Conservation (phyloP, 2,329 filamentous ascomycete genomes). For the Gremmenia infestans region DNA sequence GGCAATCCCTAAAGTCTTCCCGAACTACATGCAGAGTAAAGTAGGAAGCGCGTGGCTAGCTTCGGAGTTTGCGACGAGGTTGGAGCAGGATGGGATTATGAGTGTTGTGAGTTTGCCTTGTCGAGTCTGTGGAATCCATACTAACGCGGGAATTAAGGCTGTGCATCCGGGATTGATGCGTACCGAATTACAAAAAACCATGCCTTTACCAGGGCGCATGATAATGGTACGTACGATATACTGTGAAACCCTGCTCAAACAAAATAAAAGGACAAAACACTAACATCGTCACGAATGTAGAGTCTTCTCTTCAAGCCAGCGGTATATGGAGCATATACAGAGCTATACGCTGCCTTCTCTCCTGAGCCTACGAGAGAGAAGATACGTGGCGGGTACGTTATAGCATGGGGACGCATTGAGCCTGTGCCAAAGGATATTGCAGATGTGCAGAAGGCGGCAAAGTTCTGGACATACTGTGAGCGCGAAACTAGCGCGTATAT, state of each 20-base stretch:
- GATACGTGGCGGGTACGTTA: slow-evolving; percentile 35
- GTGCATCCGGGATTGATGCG: slow-evolving; percentile 39
- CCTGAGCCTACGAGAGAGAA: slow-evolving; percentile 26
- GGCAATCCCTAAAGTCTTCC: slow-evolving; percentile 16
- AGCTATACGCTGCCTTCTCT: slow-evolving; percentile 34
- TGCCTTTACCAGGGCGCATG: slow-evolving; percentile 2
- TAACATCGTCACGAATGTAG: slow-evolving; percentile 1
- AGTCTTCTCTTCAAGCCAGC: slow-evolving; percentile 25
- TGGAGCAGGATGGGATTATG: slow-evolving; percentile 31
- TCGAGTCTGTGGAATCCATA: neutral
- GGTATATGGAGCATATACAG: slow-evolving; percentile 34
- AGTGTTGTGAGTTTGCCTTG: slow-evolving; percentile 26
- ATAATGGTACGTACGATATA: slow-evolving; percentile 16
- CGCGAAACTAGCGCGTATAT: slow-evolving; percentile 20
- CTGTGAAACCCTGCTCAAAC: neutral
- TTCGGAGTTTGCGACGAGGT: slow-evolving; percentile 26
- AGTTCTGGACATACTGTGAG: slow-evolving; percentile 35
- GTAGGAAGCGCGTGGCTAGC: slow-evolving; percentile 30
- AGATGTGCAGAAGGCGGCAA: slow-evolving; percentile 26
- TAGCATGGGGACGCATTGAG: slow-evolving; percentile 38
- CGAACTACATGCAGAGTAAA: slow-evolving; percentile 35
- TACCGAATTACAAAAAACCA: slow-evolving; percentile 34
- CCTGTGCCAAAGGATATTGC: slow-evolving; percentile 17
- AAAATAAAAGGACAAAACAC: neutral
- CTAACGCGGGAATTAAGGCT: slow-evolving; percentile 4